Evolutionary conservation across 495 filamentous ascomycete species (phyloP).

Genomic region (Entonaema liquescens): DNA sequence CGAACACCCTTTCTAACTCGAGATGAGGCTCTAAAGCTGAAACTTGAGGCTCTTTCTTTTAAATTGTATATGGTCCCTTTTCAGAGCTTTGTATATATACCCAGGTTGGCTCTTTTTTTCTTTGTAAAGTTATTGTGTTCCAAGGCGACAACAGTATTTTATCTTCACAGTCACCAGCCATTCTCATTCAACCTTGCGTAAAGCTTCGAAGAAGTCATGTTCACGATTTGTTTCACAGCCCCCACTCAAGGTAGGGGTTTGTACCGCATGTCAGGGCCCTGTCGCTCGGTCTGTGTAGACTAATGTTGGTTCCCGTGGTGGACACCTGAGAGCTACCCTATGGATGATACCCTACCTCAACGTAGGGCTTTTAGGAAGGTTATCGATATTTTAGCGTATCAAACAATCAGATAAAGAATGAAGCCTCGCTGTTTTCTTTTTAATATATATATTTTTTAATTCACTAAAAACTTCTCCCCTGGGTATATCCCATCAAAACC

Average conservation of each 20-base stretch:
- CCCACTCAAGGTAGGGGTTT: slow-evolving; percentile 12
- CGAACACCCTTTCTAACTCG: neutral
- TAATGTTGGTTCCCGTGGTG: slow-evolving; percentile 34
- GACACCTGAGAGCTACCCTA: slow-evolving; percentile 3
- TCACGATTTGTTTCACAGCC: slow-evolving; percentile 5
- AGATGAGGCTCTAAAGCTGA: slow-evolving; percentile 28
- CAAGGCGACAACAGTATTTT: neutral
- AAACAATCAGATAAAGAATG: neutral
- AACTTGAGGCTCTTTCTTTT: slow-evolving; percentile 1
- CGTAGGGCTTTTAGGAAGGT: too few relatives aligned
- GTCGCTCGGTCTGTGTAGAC: neutral
- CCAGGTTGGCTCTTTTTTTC: neutral
- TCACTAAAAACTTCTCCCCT: too few relatives aligned
- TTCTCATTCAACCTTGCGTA: slow-evolving; percentile 1
- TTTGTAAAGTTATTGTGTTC: neutral
- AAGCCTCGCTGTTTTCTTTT: neutral
- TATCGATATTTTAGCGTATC: neutral
- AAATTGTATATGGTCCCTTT: neutral
- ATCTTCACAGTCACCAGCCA: neutral
- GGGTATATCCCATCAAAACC: too few relatives aligned
- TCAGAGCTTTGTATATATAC: neutral
- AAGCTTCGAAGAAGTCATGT: neutral
- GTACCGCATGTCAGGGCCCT: neutral
- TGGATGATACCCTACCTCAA: slow-evolving; percentile 12
- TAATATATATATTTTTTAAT: too few relatives aligned